phyloP scores from a whole-genome alignment of 2,329 filamentous ascomycete genomes.

The Diaporthe sp. region DNA sequence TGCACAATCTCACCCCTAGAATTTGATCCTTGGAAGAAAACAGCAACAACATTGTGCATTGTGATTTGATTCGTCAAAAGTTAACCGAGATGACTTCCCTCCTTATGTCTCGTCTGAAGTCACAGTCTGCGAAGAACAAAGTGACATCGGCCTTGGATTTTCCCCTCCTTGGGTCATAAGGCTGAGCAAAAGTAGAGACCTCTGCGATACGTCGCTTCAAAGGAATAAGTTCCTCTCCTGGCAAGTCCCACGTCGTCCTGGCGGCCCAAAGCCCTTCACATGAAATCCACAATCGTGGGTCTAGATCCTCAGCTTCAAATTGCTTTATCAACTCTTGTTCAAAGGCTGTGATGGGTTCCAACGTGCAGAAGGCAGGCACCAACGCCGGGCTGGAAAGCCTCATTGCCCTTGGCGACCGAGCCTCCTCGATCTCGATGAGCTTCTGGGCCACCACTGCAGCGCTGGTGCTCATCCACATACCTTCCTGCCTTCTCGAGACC shows the following conservation, averaged over 20 bases:
- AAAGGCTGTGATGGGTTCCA: conserved; percentile 4
- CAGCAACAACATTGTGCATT: not conserved
- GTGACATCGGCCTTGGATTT: conserved; percentile 16
- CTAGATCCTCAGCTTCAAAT: conserved; percentile 27
- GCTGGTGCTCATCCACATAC: conserved; percentile 46
- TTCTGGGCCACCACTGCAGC: conserved; percentile 42
- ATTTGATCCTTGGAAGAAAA: not conserved
- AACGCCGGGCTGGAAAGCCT: not conserved
- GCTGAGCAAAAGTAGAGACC: conserved; percentile 2
- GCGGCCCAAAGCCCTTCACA: not conserved
- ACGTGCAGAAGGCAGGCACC: not conserved
- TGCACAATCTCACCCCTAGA: not conserved
- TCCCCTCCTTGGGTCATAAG: conserved; percentile 22
- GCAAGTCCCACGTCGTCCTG: conserved; percentile 11
- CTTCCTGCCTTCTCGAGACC: conserved; percentile 44
- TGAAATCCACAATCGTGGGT: conserved; percentile 7
- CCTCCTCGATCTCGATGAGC: conserved; percentile 37
- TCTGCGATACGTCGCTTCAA: conserved; percentile 11
- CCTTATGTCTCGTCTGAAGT: not conserved
- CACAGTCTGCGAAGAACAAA: conserved; percentile 9
- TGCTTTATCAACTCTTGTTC: not conserved
- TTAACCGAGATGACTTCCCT: conserved; percentile 3
- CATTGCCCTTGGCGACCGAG: not conserved
- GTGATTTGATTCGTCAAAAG: not conserved
- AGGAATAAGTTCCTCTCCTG: conserved; percentile 8